These are phyloP conservation scores for Dendrothele bispora DNA, from an alignment of 768 basidiomycete genomes.

Conservation along the genomic window DNA sequence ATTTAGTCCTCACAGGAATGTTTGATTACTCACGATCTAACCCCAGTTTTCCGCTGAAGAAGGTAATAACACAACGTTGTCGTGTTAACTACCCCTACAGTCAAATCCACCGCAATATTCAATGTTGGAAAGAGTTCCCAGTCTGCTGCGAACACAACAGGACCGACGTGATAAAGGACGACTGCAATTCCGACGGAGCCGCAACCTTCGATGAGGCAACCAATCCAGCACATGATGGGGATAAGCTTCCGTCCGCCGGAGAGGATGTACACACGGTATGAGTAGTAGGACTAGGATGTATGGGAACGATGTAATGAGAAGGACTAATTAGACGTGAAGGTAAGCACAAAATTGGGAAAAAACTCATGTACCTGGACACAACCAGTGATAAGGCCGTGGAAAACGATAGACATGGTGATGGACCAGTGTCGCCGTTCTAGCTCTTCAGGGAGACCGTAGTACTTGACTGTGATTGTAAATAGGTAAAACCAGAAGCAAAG, in stretches of 20 bases:
- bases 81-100: background rate
- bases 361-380: background rate
- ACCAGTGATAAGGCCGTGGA: background rate
- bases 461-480: background rate
- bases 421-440: background rate
- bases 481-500: background rate
- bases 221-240: background rate
- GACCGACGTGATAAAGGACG: background rate
- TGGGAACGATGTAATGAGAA: background rate
- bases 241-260: background rate
- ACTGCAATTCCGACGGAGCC: background rate
- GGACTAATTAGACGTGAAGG: no score
- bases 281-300: background rate
- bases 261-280: background rate
- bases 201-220: background rate
- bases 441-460: background rate
- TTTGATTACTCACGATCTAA: background rate
- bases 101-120: background rate
- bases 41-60: background rate
- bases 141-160: background rate
- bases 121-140: background rate
- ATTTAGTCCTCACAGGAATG: no score
- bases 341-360: no score
- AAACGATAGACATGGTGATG: background rate
- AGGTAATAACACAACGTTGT: background rate